A percentile compares a stretch with the other conserved stretches of the same genome.
Conservation (phyloP, 208 protist genomes). For the Porcisia hertigi region DNA sequence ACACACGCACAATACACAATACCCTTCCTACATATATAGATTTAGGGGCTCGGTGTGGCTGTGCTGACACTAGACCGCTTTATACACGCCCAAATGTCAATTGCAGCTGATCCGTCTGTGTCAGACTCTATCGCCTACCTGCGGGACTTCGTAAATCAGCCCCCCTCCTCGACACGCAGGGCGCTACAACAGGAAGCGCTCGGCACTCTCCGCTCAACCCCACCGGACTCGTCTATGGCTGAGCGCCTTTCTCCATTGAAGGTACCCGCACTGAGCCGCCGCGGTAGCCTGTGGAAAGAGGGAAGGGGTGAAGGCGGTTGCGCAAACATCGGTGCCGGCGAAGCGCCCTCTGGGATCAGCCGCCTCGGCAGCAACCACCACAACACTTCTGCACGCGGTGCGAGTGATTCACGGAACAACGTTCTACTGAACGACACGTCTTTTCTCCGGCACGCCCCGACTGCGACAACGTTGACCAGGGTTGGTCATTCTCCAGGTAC, state of each 20-base stretch:
- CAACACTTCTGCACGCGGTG: background rate
- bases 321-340: background rate
- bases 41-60: background rate
- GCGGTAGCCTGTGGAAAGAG: background rate
- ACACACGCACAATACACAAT: too few relatives aligned
- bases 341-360: background rate
- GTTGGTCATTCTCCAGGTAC: background rate
- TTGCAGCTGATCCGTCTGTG: conserved; percentile 12
- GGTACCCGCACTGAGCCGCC: background rate
- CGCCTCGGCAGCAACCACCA: background rate
- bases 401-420: background rate
- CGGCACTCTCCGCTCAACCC: background rate
- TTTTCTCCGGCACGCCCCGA: background rate
- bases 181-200: background rate
- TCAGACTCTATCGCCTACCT: conserved; percentile 39
- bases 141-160: conserved; percentile 25
- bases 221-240: background rate
- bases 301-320: background rate
- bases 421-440: background rate
- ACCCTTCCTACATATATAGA: too few relatives aligned
- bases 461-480: background rate
- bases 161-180: background rate
- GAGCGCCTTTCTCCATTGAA: background rate
- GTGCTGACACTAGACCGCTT: background rate
- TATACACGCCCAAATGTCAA: conserved; percentile 3